Percentiles rank a stretch among this genome's conserved stretches.
These are phyloP conservation scores for Trichoderma orchidacearum DNA, from an alignment of 495 filamentous ascomycete species.

Conservation along the genomic window DNA sequence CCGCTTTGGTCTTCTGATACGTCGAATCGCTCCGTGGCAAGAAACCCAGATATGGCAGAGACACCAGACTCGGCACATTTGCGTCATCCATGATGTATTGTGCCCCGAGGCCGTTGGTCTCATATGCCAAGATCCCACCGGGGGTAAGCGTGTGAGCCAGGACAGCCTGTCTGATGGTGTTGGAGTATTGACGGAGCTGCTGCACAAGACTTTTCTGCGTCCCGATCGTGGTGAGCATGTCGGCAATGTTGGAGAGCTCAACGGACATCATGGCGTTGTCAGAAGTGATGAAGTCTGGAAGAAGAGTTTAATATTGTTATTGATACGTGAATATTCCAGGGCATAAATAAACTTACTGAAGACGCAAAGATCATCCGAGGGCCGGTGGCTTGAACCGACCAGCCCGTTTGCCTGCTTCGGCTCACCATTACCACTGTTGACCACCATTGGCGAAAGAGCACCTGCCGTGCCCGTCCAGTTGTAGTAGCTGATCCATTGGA, in stretches of 20 bases:
- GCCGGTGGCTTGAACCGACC: conserved; percentile 35
- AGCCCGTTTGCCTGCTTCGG: conserved; percentile 34
- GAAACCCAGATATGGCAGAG: conserved; percentile 41
- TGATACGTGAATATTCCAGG: no score
- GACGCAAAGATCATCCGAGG: conserved; percentile 33
- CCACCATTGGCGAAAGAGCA: conserved; percentile 30
- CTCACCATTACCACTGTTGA: conserved; percentile 36
- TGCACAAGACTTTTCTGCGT: conserved; percentile 10
- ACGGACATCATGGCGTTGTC: conserved; percentile 94
- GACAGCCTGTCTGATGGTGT: conserved; percentile 23
- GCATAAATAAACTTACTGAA: conserved; percentile 23
- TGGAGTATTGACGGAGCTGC: conserved; percentile 12
- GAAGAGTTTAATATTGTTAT: no score
- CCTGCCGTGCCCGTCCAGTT: conserved; percentile 31
- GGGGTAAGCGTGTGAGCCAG: conserved; percentile 11
- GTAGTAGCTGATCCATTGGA: conserved; percentile 20
- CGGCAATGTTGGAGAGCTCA: conserved; percentile 66
- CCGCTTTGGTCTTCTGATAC: conserved; percentile 41
- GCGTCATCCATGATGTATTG: conserved; percentile 35
- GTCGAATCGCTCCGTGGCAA: conserved; percentile 28
- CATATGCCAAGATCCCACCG: conserved; percentile 16
- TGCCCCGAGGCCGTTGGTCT: not conserved
- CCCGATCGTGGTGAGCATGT: conserved; percentile 46
- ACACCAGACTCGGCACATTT: conserved; percentile 46
- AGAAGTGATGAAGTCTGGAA: conserved; percentile 89